Evolutionary conservation across 2,329 filamentous ascomycete genomes (phyloP).

Genomic region (Curvularia spicifera): DNA sequence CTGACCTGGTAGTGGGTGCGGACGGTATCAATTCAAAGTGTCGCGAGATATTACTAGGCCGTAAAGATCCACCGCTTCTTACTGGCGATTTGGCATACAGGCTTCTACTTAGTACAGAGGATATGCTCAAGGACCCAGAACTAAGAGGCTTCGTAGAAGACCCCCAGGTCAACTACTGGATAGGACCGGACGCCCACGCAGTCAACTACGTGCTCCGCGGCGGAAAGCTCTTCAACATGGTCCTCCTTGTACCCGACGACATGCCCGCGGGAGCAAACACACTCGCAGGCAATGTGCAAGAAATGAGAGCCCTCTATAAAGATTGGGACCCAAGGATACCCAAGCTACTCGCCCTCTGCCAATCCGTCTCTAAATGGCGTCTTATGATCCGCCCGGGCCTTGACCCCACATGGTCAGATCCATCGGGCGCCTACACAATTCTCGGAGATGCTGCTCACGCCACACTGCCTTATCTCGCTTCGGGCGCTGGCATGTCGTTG

Average conservation of each 20-base stretch:
- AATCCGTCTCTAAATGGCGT: constrained; percentile 67
- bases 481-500: constrained; percentile 65
- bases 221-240: constrained; percentile 59
- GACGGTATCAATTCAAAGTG: constrained; percentile 58
- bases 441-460: constrained; percentile 70
- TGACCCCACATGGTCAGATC: constrained; percentile 62
- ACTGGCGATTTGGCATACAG: constrained; percentile 61
- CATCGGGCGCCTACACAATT: constrained; percentile 63
- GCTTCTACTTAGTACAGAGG: constrained; percentile 54
- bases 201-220: constrained; percentile 61
- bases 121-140: constrained; percentile 57
- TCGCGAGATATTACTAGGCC: constrained; percentile 54
- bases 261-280: constrained; percentile 55
- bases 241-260: constrained; percentile 59
- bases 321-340: constrained; percentile 63
- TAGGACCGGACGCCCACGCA: constrained; percentile 58
- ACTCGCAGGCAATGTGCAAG: constrained; percentile 59
- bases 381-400: constrained; percentile 63
- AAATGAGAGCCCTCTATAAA: constrained; percentile 61
- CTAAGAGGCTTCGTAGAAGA: constrained; percentile 54
- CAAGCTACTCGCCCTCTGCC: constrained; percentile 64
- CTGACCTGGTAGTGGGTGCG: constrained; percentile 57
- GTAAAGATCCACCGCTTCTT: constrained; percentile 54
- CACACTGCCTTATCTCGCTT: constrained; percentile 67
- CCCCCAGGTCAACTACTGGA: constrained; percentile 61